These are phyloP conservation scores for Parastagonospora avenae DNA, from an alignment of 2,329 filamentous ascomycete species.

Conservation along the genomic window DNA sequence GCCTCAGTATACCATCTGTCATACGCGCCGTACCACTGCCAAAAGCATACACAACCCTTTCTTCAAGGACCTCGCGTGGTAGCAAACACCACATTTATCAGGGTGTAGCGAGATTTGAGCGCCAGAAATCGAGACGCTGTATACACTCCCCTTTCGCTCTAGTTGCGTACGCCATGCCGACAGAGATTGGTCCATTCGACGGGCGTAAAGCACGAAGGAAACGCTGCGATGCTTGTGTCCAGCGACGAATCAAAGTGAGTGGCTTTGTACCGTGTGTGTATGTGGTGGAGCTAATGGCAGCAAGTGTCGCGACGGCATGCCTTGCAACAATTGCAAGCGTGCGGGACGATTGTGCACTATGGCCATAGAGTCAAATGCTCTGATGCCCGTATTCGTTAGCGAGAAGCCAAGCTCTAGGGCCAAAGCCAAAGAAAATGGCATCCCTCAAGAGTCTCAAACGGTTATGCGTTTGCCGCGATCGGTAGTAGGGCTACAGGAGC, in stretches of 20 bases:
- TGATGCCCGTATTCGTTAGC: slow-evolving; percentile 22
- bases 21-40: slow-evolving; percentile 13
- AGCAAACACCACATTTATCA: background rate
- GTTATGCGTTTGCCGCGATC: background rate
- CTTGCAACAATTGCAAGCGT: slow-evolving; percentile 26
- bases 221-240: slow-evolving; percentile 30
- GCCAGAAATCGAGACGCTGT: too few relatives aligned
- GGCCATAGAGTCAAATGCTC: slow-evolving; percentile 3
- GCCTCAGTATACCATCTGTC: background rate
- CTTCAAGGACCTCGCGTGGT: background rate
- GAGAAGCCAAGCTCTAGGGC: background rate
- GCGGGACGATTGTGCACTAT: slow-evolving; percentile 19
- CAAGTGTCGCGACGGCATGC: slow-evolving; percentile 30
- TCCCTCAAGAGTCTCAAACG: background rate
- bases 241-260: slow-evolving; percentile 33
- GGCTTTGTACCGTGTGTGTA: background rate
- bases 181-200: slow-evolving; percentile 31
- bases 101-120: background rate
- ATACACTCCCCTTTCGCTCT: too few relatives aligned
- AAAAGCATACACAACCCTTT: background rate
- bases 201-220: slow-evolving; percentile 34
- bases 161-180: slow-evolving; percentile 10
- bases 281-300: background rate
- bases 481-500: background rate
- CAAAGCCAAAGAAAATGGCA: background rate